These are phyloP conservation scores for Coemansia sp. DNA, from an alignment of 192 early-diverging fungal species.

Conservation along the genomic window DNA sequence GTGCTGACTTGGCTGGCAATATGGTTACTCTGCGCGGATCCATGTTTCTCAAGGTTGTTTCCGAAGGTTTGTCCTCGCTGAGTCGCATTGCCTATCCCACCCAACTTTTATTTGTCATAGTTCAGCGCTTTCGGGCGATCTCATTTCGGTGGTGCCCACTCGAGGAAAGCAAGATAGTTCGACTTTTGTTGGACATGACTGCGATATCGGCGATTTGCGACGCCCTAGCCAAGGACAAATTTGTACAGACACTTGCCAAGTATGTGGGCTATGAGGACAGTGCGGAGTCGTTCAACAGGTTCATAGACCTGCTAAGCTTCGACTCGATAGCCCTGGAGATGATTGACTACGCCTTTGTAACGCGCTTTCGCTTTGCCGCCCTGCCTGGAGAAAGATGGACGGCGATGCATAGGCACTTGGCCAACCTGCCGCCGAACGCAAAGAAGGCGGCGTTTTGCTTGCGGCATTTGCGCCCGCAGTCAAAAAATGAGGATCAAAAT, in stretches of 20 bases:
- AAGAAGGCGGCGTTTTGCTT: constrained; percentile 35
- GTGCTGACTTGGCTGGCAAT: constrained; percentile 31
- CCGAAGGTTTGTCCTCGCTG: neutral
- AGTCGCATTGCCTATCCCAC: constrained; percentile 12
- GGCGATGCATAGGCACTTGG: neutral
- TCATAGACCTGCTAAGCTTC: constrained; percentile 19
- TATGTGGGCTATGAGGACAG: neutral
- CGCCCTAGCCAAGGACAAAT: constrained; percentile 11
- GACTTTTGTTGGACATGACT: constrained; percentile 28
- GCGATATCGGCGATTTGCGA: constrained; percentile 13
- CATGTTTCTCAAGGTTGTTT: constrained; percentile 24
- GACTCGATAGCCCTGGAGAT: constrained; percentile 31
- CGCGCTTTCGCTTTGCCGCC: constrained; percentile 18
- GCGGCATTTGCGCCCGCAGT: constrained; percentile 10
- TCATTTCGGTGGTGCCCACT: constrained; percentile 6
- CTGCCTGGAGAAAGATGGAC: neutral
- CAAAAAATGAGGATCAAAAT: neutral
- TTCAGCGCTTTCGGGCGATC: neutral
- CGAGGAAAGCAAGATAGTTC: constrained; percentile 12
- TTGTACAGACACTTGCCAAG: constrained; percentile 27
- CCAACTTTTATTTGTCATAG: neutral
- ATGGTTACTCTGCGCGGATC: constrained; percentile 12
- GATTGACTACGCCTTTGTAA: constrained; percentile 30
- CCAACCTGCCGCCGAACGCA: constrained; percentile 11
- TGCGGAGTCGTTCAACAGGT: neutral